A percentile compares a stretch with the other conserved stretches of the same genome.
Conservation (phyloP, 179 eudicot genomes). For the Silene coronaria region DNA sequence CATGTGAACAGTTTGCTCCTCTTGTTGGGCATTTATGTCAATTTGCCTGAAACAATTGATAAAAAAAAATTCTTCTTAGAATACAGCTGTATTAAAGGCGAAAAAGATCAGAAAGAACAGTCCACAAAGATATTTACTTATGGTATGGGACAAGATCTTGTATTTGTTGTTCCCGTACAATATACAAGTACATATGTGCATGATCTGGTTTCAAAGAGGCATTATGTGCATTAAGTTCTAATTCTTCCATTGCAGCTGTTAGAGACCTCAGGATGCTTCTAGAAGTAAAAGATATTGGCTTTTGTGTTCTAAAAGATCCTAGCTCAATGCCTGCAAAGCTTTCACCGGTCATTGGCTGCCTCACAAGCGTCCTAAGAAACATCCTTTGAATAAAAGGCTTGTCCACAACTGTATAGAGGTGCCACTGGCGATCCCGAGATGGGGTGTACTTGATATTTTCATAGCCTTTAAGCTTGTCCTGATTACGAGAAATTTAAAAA, state of each 20-base stretch:
- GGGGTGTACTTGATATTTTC: slow-evolving; percentile 77
- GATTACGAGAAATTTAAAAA: slow-evolving; percentile 20
- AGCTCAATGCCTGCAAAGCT: slow-evolving; percentile 65
- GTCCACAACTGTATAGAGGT: slow-evolving; percentile 79
- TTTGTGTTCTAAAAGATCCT: slow-evolving; percentile 35
- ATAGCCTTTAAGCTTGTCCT: slow-evolving; percentile 94
- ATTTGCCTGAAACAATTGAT: slow-evolving; percentile 46
- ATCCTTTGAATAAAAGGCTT: slow-evolving; percentile 81
- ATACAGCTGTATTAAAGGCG: slow-evolving; percentile 6
- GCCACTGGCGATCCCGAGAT: slow-evolving; percentile 99
- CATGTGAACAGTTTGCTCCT: slow-evolving; percentile 58
- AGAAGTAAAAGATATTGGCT: slow-evolving; percentile 66
- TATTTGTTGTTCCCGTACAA: slow-evolving; percentile 77
- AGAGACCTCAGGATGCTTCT: slow-evolving; percentile 91
- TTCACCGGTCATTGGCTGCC: slow-evolving; percentile 81
- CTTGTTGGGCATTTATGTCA: slow-evolving; percentile 45
- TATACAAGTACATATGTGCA: slow-evolving; percentile 93
- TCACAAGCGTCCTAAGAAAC: slow-evolving; percentile 88
- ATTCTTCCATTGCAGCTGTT: slow-evolving; percentile 87
- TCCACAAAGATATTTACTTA: slow-evolving; percentile 37
- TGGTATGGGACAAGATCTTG: slow-evolving; percentile 80
- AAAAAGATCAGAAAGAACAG: background rate
- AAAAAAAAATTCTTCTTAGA: slow-evolving; percentile 4
- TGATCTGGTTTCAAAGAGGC: slow-evolving; percentile 78
- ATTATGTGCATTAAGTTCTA: slow-evolving; percentile 91